These are phyloP conservation scores for Mucor lusitanicus DNA, from an alignment of 371 early-diverging fungal species.

Conservation along the genomic window DNA sequence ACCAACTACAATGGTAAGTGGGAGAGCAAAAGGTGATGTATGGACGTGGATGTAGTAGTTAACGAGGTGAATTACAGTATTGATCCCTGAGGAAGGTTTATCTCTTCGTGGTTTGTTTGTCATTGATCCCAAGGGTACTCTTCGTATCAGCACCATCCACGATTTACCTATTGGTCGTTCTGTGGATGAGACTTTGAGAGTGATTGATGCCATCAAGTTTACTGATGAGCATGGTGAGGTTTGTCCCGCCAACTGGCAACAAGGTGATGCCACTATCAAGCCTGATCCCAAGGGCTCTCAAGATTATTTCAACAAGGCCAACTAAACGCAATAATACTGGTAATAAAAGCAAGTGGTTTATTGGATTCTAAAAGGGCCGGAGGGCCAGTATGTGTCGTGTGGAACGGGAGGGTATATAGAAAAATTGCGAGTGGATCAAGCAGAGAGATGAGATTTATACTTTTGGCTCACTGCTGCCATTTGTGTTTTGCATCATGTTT, in stretches of 20 bases:
- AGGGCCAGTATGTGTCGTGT: too few species aligned
- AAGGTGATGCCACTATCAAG: slow-evolving; percentile 74
- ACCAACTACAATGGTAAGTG: slow-evolving; percentile 80
- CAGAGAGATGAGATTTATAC: not conserved
- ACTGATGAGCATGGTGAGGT: slow-evolving; percentile 85
- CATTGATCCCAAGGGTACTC: slow-evolving; percentile 88
- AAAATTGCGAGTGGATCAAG: not conserved
- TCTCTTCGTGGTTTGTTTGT: slow-evolving; percentile 84
- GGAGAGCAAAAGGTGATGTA: slow-evolving; percentile 18
- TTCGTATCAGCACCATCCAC: slow-evolving; percentile 62
- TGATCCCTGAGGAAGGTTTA: slow-evolving; percentile 68
- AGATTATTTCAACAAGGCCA: slow-evolving; percentile 67
- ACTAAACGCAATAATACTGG: slow-evolving; percentile 4
- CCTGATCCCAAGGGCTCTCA: slow-evolving; percentile 75
- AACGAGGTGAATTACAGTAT: slow-evolving; percentile 36
- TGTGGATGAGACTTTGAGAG: slow-evolving; percentile 93
- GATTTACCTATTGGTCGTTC: slow-evolving; percentile 94
- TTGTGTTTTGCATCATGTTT: not conserved
- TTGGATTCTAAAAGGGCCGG: not conserved
- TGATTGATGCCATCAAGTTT: slow-evolving; percentile 96
- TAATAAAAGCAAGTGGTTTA: not conserved
- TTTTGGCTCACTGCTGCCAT: not conserved
- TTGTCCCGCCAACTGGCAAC: slow-evolving; percentile 78
- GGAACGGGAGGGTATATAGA: too few species aligned
- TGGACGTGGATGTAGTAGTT: slow-evolving; percentile 14